Conservation (phyloP, 371 early-diverging fungal species). For the Circinella minor region DNA sequence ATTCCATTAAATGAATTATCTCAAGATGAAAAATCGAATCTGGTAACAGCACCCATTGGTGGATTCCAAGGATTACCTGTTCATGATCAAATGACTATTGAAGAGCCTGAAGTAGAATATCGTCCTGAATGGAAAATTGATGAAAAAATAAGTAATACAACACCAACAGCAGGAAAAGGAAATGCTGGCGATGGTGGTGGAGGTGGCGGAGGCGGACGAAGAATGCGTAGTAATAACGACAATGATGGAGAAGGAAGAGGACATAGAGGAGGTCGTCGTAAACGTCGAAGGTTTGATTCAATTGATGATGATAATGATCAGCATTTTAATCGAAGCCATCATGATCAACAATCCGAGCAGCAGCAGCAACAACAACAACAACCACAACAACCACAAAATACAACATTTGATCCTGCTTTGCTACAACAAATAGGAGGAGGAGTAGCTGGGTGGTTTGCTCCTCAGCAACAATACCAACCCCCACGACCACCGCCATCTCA, state of each 20-base stretch:
- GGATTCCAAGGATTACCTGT: conserved; percentile 50
- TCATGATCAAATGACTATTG: conserved; percentile 44
- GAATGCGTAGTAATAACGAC: neutral
- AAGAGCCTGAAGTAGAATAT: conserved; percentile 53
- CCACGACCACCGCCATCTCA: too few relatives aligned
- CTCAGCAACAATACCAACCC: neutral
- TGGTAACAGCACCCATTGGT: conserved; percentile 44
- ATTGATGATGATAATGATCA: neutral
- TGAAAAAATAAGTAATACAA: neutral
- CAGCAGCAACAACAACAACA: too few relatives aligned
- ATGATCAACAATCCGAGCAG: too few relatives aligned
- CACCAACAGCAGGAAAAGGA: neutral
- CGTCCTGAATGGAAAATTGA: conserved; percentile 47
- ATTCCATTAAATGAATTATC: conserved; percentile 43
- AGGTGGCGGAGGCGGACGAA: conserved; percentile 2
- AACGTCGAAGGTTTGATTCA: conserved; percentile 19
- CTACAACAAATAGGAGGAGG: too few relatives aligned
- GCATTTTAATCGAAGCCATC: too few relatives aligned
- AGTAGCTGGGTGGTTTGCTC: too few relatives aligned
- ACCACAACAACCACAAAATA: too few relatives aligned
- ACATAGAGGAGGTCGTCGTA: conserved; percentile 8
- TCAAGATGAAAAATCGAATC: conserved; percentile 39
- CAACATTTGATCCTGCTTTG: too few relatives aligned
- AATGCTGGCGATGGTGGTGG: conserved; percentile 25
- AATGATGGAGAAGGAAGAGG: neutral